Evolutionary conservation across 768 basidiomycete species (phyloP).

Genomic region (Pulveroboletus ravenelii): DNA sequence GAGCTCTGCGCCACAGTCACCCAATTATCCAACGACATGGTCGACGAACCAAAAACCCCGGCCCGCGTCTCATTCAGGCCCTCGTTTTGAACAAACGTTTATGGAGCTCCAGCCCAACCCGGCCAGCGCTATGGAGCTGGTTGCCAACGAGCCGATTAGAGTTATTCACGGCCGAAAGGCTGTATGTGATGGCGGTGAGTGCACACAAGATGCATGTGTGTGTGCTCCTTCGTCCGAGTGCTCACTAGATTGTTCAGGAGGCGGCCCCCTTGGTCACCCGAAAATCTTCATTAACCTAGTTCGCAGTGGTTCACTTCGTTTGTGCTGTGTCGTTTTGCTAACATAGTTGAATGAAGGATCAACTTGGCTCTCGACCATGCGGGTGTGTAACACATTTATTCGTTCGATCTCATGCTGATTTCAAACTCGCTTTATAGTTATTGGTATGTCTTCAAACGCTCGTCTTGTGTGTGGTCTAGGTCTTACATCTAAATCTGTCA

Average conservation of each 20-base stretch:
- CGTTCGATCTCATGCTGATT: slow-evolving; percentile 2
- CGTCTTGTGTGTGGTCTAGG: background rate
- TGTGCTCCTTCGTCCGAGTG: slow-evolving; percentile 2
- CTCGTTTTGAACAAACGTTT: slow-evolving; percentile 89
- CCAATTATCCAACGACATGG: slow-evolving; percentile 82
- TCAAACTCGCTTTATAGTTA: slow-evolving; percentile 34
- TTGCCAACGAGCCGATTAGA: slow-evolving; percentile 80
- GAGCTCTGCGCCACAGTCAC: slow-evolving; percentile 59
- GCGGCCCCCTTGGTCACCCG: slow-evolving; percentile 92
- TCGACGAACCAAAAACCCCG: slow-evolving; percentile 76
- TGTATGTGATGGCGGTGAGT: slow-evolving; percentile 92
- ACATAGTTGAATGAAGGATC: slow-evolving; percentile 57
- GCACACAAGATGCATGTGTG: background rate
- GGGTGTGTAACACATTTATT: slow-evolving; percentile 56
- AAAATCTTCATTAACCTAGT: slow-evolving; percentile 96
- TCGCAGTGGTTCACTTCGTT: slow-evolving; percentile 26
- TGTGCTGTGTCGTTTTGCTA: slow-evolving; percentile 1
- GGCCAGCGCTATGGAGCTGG: slow-evolving; percentile 85
- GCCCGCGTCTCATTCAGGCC: slow-evolving; percentile 51
- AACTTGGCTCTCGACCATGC: slow-evolving; percentile 81
- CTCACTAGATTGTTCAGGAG: slow-evolving; percentile 50
- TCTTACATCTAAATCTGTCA: slow-evolving; percentile 28
- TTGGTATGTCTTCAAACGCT: slow-evolving; percentile 36
- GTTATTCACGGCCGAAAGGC: slow-evolving; percentile 81
- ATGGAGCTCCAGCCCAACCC: slow-evolving; percentile 88